These are phyloP conservation scores for Colletotrichum euphorbiae DNA, from an alignment of 2,329 filamentous ascomycete species.

Conservation along the genomic window DNA sequence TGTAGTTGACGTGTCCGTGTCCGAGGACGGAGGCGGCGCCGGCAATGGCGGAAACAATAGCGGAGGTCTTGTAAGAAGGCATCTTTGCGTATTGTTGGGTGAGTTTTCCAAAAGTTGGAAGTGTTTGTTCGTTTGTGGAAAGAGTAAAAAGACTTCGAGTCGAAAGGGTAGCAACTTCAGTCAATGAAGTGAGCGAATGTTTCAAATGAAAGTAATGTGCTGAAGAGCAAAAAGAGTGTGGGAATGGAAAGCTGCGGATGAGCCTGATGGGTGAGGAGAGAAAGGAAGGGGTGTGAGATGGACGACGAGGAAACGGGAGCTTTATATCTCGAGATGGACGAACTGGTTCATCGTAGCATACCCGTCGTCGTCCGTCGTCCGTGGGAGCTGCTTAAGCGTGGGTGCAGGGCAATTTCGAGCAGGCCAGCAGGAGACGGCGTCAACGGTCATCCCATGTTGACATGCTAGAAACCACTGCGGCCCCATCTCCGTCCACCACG, in stretches of 20 bases:
- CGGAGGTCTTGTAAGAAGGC: constrained; percentile 42
- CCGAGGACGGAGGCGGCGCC: constrained; percentile 45
- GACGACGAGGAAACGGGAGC: constrained; percentile 17
- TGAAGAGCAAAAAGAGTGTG: constrained; percentile 39
- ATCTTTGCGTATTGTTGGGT: constrained; percentile 36
- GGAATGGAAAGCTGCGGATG: constrained; percentile 36
- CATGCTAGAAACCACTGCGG: constrained; percentile 22
- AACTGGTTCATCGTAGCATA: constrained; percentile 6
- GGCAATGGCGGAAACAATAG: constrained; percentile 41
- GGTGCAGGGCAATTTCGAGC: constrained; percentile 32
- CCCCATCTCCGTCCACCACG: constrained; percentile 18
- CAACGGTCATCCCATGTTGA: constrained; percentile 23
- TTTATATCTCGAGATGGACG: constrained; percentile 38
- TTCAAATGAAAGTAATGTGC: constrained; percentile 37
- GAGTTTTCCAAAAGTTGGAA: constrained; percentile 27
- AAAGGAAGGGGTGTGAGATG: background rate
- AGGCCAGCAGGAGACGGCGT: constrained; percentile 31
- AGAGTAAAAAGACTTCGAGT: constrained; percentile 36
- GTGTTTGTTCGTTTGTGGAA: constrained; percentile 10
- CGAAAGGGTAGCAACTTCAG: constrained; percentile 37
- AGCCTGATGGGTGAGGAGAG: constrained; percentile 32
- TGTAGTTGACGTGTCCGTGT: constrained; percentile 48
- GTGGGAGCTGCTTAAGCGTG: constrained; percentile 21
- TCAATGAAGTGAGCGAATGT: constrained; percentile 39
- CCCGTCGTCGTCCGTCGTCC: constrained; percentile 7